Evolutionary conservation across 495 filamentous ascomycete genomes (phyloP), one percentile per base, ranked within the genome.

Genomic region (Sabuloglossum arenarium): DNA sequence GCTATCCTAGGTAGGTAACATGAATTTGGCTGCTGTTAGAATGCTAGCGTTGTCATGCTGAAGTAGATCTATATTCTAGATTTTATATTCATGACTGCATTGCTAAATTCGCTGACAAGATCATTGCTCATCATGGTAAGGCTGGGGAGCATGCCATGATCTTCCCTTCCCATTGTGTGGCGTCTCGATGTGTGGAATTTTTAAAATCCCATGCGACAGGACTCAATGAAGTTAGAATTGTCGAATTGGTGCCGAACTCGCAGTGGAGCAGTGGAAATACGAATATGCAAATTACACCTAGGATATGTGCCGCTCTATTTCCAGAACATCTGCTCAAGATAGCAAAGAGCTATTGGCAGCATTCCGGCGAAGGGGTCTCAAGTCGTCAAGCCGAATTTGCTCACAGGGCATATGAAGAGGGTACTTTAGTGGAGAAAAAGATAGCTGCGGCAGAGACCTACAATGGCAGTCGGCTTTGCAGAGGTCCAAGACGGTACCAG

Each of bases 331-430:
- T 76, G 27, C 83, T 79, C 54, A 65, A 76, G 6, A 68, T 82
- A 59, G 85, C 89, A 6, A 98, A 96, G 64, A 75, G 82, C 60
- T 94, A 89, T 63, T 98, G 91, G 91, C 91, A 96, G 60, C 91
- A 98, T 65, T 80, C 86, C 6, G 91, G 91, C n/a, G 88, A 94
- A 60, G 91, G 91, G 6, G 74, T 97, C 25, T 95, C 88, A 1
- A 94, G 88, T 67, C 83, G 91, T 43, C 78, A 88, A 19, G 88
- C 86, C 14, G 91, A 95, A 63, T 94, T 89, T 65, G 95, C 86
- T 65, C 78, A 85, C 51, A 67, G 70, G 34, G 75, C 86, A 12
- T 78, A 94, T 61, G 74, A 78, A 23, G 81, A 89, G 57, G 81
- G 82, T 0, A 69, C 79, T 27, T 70, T 97, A 27, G 71, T 82